Conservation (phyloP, 768 basidiomycete species). For the Leccinum variicolor region DNA sequence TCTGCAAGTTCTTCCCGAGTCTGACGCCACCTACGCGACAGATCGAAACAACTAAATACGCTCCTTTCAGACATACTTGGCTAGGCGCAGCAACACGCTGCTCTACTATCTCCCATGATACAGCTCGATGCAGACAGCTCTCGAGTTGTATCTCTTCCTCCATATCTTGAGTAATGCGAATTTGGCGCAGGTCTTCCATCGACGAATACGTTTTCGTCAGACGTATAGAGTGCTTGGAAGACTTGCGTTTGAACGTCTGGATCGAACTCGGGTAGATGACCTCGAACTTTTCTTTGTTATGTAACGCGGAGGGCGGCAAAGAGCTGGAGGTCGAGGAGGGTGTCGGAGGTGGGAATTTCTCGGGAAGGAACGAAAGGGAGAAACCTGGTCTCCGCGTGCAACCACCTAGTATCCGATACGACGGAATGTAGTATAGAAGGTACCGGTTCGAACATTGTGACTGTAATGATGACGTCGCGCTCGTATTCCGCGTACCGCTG, state of each 20-base stretch:
- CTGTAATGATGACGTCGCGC: too few species aligned
- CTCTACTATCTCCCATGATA: too few species aligned
- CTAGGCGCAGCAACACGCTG: too few species aligned
- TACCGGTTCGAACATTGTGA: too few species aligned
- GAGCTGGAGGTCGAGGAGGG: constrained; percentile 88
- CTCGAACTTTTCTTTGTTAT: constrained; percentile 93
- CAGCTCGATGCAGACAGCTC: not conserved
- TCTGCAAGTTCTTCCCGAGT: constrained; percentile 83
- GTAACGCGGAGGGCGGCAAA: constrained; percentile 85
- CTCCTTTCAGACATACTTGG: too few species aligned
- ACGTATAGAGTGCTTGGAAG: not conserved
- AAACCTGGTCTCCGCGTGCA: too few species aligned
- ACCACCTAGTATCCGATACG: too few species aligned
- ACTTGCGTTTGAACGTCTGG: constrained; percentile 72
- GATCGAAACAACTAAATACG: constrained; percentile 8
- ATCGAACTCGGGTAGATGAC: constrained; percentile 78
- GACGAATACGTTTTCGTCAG: not conserved
- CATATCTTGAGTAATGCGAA: not conserved
- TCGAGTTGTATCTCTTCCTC: not conserved
- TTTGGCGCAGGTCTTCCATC: not conserved
- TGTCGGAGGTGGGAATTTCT: constrained; percentile 93
- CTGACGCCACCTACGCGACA: constrained; percentile 92
- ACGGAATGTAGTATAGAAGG: too few species aligned
- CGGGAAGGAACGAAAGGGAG: constrained; percentile 49
- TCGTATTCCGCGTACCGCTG: too few species aligned